Evolutionary conservation across 2,329 filamentous ascomycete species (phyloP).

Genomic region (Chalara sp.): DNA sequence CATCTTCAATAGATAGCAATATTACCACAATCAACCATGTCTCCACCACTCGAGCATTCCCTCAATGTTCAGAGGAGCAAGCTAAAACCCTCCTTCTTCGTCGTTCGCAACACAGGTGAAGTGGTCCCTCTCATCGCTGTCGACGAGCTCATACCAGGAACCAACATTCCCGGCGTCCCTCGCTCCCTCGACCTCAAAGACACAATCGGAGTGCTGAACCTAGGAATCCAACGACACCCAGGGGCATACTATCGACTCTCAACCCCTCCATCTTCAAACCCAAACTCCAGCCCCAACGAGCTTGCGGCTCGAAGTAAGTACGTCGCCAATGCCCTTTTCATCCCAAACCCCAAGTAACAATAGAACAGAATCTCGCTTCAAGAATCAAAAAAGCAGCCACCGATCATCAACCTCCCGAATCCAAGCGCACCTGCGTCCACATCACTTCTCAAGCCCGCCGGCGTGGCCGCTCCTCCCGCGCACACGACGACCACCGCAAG

Average conservation of each 20-base stretch:
- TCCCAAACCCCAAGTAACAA: neutral
- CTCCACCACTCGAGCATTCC: neutral
- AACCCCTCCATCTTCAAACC: neutral
- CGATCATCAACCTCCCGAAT: neutral
- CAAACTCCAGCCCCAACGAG: neutral
- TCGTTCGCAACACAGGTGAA: constrained; percentile 35
- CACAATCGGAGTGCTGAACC: constrained; percentile 23
- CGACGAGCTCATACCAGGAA: constrained; percentile 41
- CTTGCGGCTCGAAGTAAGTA: neutral
- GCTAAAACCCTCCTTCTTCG: constrained; percentile 31
- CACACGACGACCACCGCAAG: neutral
- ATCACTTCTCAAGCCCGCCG: neutral
- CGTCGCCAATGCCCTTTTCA: neutral
- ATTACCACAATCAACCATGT: neutral
- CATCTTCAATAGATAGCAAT: neutral
- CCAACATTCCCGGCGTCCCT: constrained; percentile 31
- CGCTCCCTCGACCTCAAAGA: constrained; percentile 21
- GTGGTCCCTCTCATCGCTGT: constrained; percentile 48
- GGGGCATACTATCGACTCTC: constrained; percentile 13
- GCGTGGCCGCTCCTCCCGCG: neutral
- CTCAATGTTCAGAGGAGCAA: neutral
- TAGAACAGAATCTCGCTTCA: neutral
- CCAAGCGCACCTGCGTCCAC: neutral
- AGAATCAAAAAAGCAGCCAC: neutral
- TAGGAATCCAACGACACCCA: constrained; percentile 16